Evolutionary conservation across 2,329 filamentous ascomycete species (phyloP).

Genomic region (Knufia fluminis): DNA sequence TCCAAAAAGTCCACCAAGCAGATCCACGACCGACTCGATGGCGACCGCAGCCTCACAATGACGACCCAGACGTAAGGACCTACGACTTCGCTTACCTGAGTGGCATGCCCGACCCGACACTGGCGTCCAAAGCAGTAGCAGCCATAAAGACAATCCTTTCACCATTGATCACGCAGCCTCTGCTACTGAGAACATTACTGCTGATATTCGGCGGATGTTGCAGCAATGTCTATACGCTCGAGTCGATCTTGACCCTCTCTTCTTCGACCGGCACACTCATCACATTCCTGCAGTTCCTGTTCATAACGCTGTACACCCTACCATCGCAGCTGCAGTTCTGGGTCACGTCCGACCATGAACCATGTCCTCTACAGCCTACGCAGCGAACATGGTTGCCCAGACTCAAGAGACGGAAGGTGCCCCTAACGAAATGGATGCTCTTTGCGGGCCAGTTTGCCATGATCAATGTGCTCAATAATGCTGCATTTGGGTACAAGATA

Average conservation of each 20-base stretch:
- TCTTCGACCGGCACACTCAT: conserved; percentile 73
- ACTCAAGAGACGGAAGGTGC: conserved; percentile 67
- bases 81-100: conserved; percentile 8
- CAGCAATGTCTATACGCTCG: conserved; percentile 91
- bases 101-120: conserved; percentile 5
- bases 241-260: conserved; percentile 86
- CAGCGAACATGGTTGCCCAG: conserved; percentile 17
- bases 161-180: conserved; percentile 25
- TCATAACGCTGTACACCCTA: conserved; percentile 70
- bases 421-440: conserved; percentile 72
- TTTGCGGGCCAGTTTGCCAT: conserved; percentile 86
- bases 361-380: conserved; percentile 2
- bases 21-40: background rate
- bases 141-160: conserved; percentile 1
- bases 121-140: background rate
- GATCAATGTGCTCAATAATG: conserved; percentile 95
- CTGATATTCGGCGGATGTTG: conserved; percentile 95
- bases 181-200: conserved; percentile 50
- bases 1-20: background rate
- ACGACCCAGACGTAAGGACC: conserved; percentile 1
- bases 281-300: conserved; percentile 81
- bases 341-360: conserved; percentile 44
- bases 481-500: conserved; percentile 93
- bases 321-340: conserved; percentile 47
- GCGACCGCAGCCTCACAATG: conserved; percentile 3